A percentile compares a stretch with the other conserved stretches of the same genome.
These are phyloP conservation scores for Exsudoporus floridanus DNA, from an alignment of 1,284 basidiomycete species.

Conservation along the genomic window DNA sequence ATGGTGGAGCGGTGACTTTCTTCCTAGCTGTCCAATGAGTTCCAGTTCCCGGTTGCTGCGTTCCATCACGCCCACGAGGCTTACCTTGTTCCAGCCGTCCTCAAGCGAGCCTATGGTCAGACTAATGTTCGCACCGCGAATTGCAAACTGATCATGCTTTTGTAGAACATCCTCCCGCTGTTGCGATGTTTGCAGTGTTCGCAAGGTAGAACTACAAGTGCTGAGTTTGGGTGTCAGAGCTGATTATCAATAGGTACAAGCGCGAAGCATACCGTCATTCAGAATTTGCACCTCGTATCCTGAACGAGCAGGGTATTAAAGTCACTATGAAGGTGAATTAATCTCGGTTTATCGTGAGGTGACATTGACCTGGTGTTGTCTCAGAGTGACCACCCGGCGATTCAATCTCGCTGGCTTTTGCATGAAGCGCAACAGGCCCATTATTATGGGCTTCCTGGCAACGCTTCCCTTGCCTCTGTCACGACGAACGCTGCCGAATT, in stretches of 20 bases:
- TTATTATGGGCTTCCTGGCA: conserved; percentile 51
- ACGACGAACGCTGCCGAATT: conserved; percentile 62
- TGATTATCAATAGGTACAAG: conserved; percentile 49
- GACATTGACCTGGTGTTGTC: not conserved
- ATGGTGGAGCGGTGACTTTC: not conserved
- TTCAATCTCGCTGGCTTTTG: conserved; percentile 65
- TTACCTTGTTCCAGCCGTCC: conserved; percentile 77
- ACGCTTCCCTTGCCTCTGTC: conserved; percentile 54
- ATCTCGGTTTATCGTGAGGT: not conserved
- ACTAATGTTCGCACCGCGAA: conserved; percentile 35
- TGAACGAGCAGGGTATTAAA: conserved; percentile 26
- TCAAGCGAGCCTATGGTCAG: conserved; percentile 70
- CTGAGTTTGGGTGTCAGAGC: not conserved
- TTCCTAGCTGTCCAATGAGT: conserved; percentile 66
- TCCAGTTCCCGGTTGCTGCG: conserved; percentile 77
- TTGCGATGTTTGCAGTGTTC: conserved; percentile 77
- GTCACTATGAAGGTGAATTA: conserved; percentile 48
- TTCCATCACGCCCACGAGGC: conserved; percentile 90
- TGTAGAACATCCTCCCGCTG: conserved; percentile 59
- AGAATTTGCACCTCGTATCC: conserved; percentile 29
- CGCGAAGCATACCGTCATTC: conserved; percentile 62
- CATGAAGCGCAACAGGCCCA: conserved; percentile 73
- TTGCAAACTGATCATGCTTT: conserved; percentile 7
- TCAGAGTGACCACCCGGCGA: conserved; percentile 65
- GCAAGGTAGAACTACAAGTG: conserved; percentile 39